These are phyloP conservation scores for Aspergillus kassunensis DNA, from an alignment of 495 filamentous ascomycete species.

Conservation along the genomic window DNA sequence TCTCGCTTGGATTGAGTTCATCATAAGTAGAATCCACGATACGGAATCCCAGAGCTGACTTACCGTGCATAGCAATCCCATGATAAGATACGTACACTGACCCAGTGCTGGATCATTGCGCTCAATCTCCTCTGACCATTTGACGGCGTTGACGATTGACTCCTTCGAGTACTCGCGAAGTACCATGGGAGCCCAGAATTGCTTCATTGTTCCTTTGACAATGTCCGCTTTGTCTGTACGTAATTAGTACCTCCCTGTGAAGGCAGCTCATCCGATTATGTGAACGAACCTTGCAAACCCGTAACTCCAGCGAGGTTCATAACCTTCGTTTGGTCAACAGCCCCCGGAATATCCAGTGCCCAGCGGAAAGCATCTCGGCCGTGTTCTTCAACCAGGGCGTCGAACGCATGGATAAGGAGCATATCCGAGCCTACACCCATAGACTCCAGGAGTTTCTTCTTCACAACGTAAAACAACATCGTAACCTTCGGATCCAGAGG, in stretches of 20 bases:
- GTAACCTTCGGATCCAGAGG: constrained; percentile 6
- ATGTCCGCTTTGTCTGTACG: constrained; percentile 3
- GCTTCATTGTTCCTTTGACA: constrained; percentile 15
- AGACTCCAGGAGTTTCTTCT: constrained; percentile 8
- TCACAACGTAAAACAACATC: constrained; percentile 16
- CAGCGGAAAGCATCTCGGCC: constrained; percentile 12
- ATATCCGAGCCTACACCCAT: neutral
- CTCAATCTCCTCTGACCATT: constrained; percentile 7
- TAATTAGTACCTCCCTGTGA: neutral
- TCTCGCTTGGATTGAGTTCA: constrained; percentile 5
- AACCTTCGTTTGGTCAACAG: constrained; percentile 9
- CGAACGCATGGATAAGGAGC: constrained; percentile 12
- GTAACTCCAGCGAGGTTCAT: constrained; percentile 5
- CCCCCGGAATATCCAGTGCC: constrained; percentile 14
- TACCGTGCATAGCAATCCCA: constrained; percentile 10
- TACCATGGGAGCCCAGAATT: constrained; percentile 6
- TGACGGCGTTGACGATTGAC: constrained; percentile 4
- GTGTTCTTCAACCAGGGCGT: constrained; percentile 12
- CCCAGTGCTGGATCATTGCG: neutral
- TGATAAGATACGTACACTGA: constrained; percentile 14
- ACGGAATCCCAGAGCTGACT: neutral
- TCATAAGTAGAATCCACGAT: neutral
- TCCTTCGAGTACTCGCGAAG: constrained; percentile 2
- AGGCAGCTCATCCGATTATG: neutral
- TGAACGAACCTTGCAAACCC: constrained; percentile 9